These are phyloP conservation scores for Elongisporangium anandrum DNA, from an alignment of 352 stramenopile species.

Conservation along the genomic window DNA sequence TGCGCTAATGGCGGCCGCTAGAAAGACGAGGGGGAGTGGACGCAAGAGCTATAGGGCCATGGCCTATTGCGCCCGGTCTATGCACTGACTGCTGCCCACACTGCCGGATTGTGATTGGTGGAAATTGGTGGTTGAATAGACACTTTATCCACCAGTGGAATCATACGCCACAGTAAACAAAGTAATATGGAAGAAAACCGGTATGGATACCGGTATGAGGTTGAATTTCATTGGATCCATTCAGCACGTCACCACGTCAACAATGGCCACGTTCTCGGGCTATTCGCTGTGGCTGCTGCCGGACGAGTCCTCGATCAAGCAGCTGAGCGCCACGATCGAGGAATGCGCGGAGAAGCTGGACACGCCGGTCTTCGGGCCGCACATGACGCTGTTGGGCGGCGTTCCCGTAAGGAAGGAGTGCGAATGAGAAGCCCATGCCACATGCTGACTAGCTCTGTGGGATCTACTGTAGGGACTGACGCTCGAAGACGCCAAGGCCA, in stretches of 20 bases:
- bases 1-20: neutral
- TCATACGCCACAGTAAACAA: too few relatives aligned
- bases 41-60: neutral
- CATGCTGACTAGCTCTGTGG: neutral
- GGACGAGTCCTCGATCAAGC: slow-evolving; percentile 5
- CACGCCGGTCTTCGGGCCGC: slow-evolving; percentile 42
- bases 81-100: neutral
- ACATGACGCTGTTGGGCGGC: slow-evolving; percentile 57
- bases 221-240: neutral
- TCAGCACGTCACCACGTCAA: neutral
- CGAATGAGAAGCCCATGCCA: too few relatives aligned
- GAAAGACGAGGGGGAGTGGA: neutral
- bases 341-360: slow-evolving; percentile 27
- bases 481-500: slow-evolving; percentile 17
- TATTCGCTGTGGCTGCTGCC: slow-evolving; percentile 65
- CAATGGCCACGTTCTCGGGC: slow-evolving; percentile 22
- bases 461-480: slow-evolving; percentile 21
- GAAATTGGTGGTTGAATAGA: neutral
- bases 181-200: neutral
- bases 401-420: slow-evolving; percentile 38
- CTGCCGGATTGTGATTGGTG: neutral
- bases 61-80: neutral
- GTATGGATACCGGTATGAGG: neutral
- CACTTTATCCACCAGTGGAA: neutral
- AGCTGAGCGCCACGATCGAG: slow-evolving; percentile 29